These are phyloP conservation scores for Hymenoscyphus repandus DNA, from an alignment of 2,329 filamentous ascomycete species.

Conservation along the genomic window DNA sequence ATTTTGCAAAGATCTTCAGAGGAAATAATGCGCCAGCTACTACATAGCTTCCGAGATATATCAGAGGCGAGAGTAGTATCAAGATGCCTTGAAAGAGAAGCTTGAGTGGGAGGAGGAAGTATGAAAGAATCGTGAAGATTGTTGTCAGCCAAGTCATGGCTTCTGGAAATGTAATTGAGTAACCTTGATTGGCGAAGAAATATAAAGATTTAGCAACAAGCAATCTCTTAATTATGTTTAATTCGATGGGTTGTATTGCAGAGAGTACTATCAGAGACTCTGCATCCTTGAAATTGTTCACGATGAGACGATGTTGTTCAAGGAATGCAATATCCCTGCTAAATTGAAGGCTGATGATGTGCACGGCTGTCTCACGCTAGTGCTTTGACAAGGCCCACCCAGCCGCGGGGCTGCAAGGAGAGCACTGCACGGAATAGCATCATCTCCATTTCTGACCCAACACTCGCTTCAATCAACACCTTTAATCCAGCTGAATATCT, in stretches of 20 bases:
- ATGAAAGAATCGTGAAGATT: conserved; percentile 20
- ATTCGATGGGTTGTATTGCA: not conserved
- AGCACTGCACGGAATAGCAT: no score
- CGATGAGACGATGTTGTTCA: no score
- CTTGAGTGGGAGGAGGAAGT: conserved; percentile 21
- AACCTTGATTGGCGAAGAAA: not conserved
- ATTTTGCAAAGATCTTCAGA: conserved; percentile 24
- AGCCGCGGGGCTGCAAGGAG: no score
- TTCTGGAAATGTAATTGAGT: not conserved
- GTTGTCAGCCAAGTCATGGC: conserved; percentile 21
- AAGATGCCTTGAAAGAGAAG: conserved; percentile 16
- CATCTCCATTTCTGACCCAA: no score
- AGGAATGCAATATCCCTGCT: no score
- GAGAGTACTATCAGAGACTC: not conserved
- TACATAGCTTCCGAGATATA: conserved; percentile 23
- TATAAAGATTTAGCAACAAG: not conserved
- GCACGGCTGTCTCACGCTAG: no score
- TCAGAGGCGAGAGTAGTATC: conserved; percentile 22
- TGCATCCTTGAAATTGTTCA: no score
- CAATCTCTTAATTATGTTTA: no score
- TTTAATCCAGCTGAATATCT: no score
- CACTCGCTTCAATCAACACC: no score
- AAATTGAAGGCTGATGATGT: no score
- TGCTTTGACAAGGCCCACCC: no score
- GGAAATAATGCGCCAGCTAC: conserved; percentile 22